Percentiles rank a stretch among this genome's conserved stretches.
Evolutionary conservation across 495 filamentous ascomycete genomes (phyloP).

Genomic region (Cercophora sp.): DNA sequence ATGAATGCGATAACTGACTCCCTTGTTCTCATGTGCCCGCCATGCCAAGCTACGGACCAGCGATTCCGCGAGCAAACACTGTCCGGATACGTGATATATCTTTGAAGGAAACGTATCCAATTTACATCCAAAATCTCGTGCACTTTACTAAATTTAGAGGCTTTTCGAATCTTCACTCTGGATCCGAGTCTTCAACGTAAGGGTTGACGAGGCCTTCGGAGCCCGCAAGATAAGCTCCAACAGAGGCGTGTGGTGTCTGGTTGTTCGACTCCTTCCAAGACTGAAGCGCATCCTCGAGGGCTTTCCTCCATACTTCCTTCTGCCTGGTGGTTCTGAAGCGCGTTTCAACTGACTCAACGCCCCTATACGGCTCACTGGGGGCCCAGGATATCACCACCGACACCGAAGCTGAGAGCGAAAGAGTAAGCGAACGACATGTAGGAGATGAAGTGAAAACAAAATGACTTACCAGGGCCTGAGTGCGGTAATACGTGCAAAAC

Average conservation of each 20-base stretch:
- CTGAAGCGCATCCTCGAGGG: neutral
- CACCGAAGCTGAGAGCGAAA: too few species aligned
- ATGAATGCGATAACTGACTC: too few species aligned
- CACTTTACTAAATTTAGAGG: too few species aligned
- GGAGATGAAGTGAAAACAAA: neutral
- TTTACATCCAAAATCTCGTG: too few species aligned
- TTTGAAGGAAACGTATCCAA: too few species aligned
- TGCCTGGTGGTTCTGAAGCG: neutral
- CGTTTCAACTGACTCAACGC: neutral
- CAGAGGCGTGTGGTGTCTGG: neutral
- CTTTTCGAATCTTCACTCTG: neutral
- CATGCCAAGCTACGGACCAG: too few species aligned
- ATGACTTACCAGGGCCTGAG: neutral
- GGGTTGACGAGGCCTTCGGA: neutral
- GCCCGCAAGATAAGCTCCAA: neutral
- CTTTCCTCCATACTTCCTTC: neutral
- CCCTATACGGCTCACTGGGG: too few species aligned
- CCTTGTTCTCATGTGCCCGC: too few species aligned
- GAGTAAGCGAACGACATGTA: too few species aligned
- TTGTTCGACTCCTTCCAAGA: neutral
- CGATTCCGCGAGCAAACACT: too few species aligned
- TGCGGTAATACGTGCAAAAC: neutral
- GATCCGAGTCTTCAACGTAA: neutral
- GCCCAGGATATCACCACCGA: too few species aligned
- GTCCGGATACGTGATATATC: too few species aligned